Evolutionary conservation across 2,329 filamentous ascomycete genomes (phyloP).

Genomic region (Fusarium domesticum): DNA sequence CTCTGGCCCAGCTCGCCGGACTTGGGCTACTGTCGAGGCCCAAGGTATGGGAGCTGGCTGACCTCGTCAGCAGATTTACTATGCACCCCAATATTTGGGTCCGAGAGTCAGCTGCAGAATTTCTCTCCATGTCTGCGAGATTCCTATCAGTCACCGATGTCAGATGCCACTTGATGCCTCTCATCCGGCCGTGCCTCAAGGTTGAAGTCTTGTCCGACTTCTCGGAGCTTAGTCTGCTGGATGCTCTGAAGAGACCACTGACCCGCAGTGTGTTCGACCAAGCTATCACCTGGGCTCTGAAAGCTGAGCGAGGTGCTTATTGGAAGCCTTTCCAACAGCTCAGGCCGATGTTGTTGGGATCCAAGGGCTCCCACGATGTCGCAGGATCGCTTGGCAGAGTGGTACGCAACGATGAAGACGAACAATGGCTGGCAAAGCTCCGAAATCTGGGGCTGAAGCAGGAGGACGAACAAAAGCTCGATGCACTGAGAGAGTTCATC

Average conservation of each 20-base stretch:
- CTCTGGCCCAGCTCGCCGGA: conserved; percentile 81
- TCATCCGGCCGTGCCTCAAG: conserved; percentile 80
- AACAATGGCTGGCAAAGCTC: conserved; percentile 84
- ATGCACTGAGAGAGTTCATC: conserved; percentile 85
- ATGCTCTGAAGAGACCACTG: conserved; percentile 78
- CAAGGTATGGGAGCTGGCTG: conserved; percentile 83
- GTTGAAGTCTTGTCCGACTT: conserved; percentile 63
- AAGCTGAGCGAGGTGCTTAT: conserved; percentile 77
- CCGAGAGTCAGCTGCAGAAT: conserved; percentile 81
- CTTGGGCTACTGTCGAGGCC: conserved; percentile 82
- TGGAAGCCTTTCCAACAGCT: conserved; percentile 77
- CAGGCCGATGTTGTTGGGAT: conserved; percentile 61
- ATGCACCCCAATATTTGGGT: conserved; percentile 97
- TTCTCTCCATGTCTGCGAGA: conserved; percentile 72
- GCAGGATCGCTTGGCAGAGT: conserved; percentile 59
- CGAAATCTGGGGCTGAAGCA: conserved; percentile 75
- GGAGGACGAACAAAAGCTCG: conserved; percentile 87
- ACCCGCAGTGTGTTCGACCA: conserved; percentile 80
- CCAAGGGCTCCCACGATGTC: conserved; percentile 51
- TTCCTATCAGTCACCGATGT: conserved; percentile 77
- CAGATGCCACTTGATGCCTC: conserved; percentile 76
- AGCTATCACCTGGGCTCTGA: conserved; percentile 79
- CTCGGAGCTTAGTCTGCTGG: conserved; percentile 70
- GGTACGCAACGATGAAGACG: conserved; percentile 84
- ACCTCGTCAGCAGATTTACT: conserved; percentile 78